These are phyloP conservation scores for Moniliophthora roreri DNA, from an alignment of 1,284 basidiomycete genomes.

Conservation along the genomic window DNA sequence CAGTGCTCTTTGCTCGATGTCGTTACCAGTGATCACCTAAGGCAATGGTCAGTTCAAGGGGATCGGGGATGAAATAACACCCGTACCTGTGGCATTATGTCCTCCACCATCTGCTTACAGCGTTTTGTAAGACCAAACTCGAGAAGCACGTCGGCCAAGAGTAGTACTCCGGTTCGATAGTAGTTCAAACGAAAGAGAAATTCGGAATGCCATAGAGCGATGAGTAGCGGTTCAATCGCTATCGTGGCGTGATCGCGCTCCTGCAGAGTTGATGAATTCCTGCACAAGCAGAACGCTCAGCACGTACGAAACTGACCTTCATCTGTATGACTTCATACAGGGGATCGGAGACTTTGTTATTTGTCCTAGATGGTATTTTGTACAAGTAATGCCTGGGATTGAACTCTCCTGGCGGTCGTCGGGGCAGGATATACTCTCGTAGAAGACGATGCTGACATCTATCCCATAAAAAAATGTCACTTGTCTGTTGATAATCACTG, in stretches of 20 bases:
- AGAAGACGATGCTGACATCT: conserved; percentile 64
- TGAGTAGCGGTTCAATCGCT: conserved; percentile 64
- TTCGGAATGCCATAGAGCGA: conserved; percentile 75
- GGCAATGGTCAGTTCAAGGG: conserved; percentile 1
- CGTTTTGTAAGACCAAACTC: conserved; percentile 74
- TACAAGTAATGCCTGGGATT: conserved; percentile 53
- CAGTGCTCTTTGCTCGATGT: conserved; percentile 73
- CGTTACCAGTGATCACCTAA: conserved; percentile 68
- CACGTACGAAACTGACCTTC: conserved; percentile 41
- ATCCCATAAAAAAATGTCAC: conserved; percentile 3
- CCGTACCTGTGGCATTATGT: conserved; percentile 74
- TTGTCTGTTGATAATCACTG: conserved; percentile 10
- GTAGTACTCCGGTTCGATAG: conserved; percentile 64
- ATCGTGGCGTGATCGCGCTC: conserved; percentile 59
- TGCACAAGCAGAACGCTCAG: conserved; percentile 12
- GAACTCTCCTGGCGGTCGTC: conserved; percentile 51
- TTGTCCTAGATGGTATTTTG: conserved; percentile 22
- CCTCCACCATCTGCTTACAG: conserved; percentile 63
- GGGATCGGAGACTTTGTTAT: conserved; percentile 58
- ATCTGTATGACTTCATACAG: conserved; percentile 64
- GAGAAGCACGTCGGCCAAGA: conserved; percentile 74
- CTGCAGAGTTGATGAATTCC: conserved; percentile 25
- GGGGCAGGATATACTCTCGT: conserved; percentile 61
- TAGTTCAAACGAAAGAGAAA: conserved; percentile 66
- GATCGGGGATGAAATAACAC: not conserved